Percentiles rank a stretch among this genome's conserved stretches.
These are phyloP conservation scores for Dentipellis sp. DNA, from an alignment of 768 basidiomycete species.

Conservation along the genomic window DNA sequence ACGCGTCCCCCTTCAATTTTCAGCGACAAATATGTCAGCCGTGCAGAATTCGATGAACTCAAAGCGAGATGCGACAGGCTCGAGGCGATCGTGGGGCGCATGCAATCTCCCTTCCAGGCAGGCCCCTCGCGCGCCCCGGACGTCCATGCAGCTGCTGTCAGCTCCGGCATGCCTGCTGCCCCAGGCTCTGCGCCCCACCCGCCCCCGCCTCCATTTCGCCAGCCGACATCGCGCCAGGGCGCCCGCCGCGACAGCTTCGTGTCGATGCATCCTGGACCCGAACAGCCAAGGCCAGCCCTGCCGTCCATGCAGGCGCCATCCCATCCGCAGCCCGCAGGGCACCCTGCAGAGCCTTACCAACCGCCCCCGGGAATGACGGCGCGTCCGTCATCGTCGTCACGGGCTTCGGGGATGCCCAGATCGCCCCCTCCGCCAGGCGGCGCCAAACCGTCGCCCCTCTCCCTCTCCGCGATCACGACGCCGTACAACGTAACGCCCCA, in stretches of 20 bases:
- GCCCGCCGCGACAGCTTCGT: not conserved
- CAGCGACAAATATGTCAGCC: slow-evolving; percentile 76
- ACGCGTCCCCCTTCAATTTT: not conserved
- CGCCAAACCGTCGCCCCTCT: slow-evolving; percentile 2
- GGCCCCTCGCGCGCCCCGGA: not conserved
- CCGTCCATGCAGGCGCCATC: not conserved
- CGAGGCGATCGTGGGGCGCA: slow-evolving; percentile 40
- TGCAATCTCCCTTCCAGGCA: slow-evolving; percentile 8
- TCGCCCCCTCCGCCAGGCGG: not conserved
- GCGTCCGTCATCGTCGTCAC: not conserved
- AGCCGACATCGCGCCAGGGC: not conserved
- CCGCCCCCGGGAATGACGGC: not conserved
- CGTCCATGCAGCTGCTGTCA: not conserved
- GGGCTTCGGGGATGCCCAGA: not conserved
- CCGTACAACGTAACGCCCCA: slow-evolving; percentile 4
- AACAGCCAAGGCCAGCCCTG: not conserved
- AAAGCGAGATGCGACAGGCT: slow-evolving; percentile 56
- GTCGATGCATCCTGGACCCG: not conserved
- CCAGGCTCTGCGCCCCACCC: not conserved
- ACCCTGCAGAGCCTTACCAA: not conserved
- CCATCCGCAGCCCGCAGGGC: not conserved
- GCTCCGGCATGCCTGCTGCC: not conserved
- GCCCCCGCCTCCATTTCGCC: not conserved
- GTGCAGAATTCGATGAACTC: slow-evolving; percentile 70
- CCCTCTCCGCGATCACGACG: slow-evolving; percentile 2